These are phyloP conservation scores for Phytophthora parvispora DNA, from an alignment of 352 stramenopile genomes.

Conservation along the genomic window DNA sequence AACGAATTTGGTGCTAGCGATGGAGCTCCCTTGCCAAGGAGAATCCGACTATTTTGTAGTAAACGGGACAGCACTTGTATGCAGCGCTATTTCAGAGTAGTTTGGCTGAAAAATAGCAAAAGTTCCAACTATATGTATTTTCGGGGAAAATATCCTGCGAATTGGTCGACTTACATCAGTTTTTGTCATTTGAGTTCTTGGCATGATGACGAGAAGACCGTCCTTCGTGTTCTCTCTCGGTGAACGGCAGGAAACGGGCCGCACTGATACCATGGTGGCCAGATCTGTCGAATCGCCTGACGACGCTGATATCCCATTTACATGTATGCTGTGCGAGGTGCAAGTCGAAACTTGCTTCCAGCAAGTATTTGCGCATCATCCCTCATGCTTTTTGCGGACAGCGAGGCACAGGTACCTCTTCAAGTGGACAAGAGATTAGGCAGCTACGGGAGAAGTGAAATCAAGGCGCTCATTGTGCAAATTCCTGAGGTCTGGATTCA, in stretches of 20 bases:
- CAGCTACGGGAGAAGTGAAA: background rate
- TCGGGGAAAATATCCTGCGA: no score
- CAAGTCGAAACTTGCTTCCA: background rate
- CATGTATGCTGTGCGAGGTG: background rate
- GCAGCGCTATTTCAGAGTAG: conserved; percentile 47
- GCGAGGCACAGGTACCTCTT: background rate
- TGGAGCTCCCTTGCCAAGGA: conserved; percentile 87
- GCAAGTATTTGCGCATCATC: background rate
- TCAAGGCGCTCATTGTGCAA: background rate
- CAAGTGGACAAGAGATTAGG: background rate
- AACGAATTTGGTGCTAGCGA: conserved; percentile 94
- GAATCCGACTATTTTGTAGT: conserved; percentile 89
- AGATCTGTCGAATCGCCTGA: no score
- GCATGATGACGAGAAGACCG: no score
- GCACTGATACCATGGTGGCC: no score
- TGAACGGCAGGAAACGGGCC: no score
- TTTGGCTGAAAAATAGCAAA: background rate
- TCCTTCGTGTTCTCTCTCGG: no score
- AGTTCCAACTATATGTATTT: background rate
- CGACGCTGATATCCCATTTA: background rate
- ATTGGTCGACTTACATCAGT: no score
- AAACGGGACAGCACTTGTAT: conserved; percentile 91
- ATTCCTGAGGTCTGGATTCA: background rate
- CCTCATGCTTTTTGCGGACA: background rate
- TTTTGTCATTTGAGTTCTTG: no score